Evolutionary conservation across 345 rosid species (phyloP).

Genomic region (Rhizophora mangle): DNA sequence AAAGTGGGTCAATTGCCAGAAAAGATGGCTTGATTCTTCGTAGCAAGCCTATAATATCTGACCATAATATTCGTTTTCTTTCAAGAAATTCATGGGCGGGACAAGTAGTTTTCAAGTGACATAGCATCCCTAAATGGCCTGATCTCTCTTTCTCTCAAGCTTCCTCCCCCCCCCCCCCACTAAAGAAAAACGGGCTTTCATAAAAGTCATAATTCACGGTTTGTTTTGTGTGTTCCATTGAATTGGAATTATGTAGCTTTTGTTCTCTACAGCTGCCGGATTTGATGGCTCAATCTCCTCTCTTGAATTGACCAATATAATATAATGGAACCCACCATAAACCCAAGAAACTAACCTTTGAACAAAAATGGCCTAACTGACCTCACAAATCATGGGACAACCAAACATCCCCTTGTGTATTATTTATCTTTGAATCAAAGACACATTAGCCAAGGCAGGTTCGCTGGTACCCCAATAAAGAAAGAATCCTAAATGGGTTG

Average conservation of each 20-base stretch:
- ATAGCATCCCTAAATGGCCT: background rate
- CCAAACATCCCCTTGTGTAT: slow-evolving; percentile 25
- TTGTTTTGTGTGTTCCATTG: slow-evolving; percentile 22
- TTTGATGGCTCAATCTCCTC: slow-evolving; percentile 16
- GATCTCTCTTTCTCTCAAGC: background rate
- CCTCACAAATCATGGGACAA: slow-evolving; percentile 21
- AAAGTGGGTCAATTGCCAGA: slow-evolving; percentile 13
- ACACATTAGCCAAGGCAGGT: slow-evolving; percentile 15
- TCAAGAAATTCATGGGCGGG: background rate
- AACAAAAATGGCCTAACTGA: slow-evolving; percentile 13
- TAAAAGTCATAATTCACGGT: slow-evolving; percentile 18
- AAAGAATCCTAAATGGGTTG: slow-evolving; percentile 23
- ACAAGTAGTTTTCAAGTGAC: slow-evolving; percentile 21
- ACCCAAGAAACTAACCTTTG: background rate
- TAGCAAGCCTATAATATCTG: too few species aligned
- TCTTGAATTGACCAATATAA: slow-evolving; percentile 13
- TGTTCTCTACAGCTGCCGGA: background rate
- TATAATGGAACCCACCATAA: slow-evolving; percentile 15
- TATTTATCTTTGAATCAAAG: slow-evolving; percentile 39
- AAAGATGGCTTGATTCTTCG: background rate
- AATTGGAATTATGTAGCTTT: background rate
- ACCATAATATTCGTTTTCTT: slow-evolving; percentile 1
- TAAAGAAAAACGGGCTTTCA: background rate
- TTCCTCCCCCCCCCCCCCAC: background rate
- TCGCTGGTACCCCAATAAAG: slow-evolving; percentile 8